phyloP scores from a whole-genome alignment of 768 basidiomycete species.

The Trametes maxima region DNA sequence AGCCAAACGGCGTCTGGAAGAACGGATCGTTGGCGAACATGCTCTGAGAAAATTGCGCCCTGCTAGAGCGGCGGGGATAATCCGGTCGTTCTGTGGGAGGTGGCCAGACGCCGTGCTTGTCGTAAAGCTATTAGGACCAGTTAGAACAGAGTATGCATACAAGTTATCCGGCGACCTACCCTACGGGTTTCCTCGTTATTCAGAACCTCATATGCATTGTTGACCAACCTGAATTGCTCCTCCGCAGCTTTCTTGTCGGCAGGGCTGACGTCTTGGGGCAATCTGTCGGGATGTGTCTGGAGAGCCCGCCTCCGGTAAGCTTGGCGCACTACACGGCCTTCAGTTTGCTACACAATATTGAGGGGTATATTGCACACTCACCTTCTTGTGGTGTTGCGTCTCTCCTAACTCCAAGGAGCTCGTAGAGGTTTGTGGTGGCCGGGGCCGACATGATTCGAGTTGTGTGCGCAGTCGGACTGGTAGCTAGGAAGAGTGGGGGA shows the following conservation, averaged over 20 bases:
- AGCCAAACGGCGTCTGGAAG: constrained; percentile 40
- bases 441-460: neutral
- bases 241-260: constrained; percentile 62
- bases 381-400: constrained; percentile 67
- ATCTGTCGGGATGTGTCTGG: constrained; percentile 75
- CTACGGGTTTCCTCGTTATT: constrained; percentile 60
- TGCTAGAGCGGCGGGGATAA: constrained; percentile 13
- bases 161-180: constrained; percentile 34
- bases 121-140: constrained; percentile 53
- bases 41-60: constrained; percentile 15
- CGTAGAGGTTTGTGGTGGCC: constrained; percentile 49
- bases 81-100: constrained; percentile 41
- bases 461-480: neutral
- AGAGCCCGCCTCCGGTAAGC: constrained; percentile 78
- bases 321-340: constrained; percentile 57
- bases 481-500: neutral
- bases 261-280: constrained; percentile 54
- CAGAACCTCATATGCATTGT: constrained; percentile 78
- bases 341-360: neutral
- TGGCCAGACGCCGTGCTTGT: constrained; percentile 74
- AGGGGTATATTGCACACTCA: constrained; percentile 36
- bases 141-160: too few species aligned
- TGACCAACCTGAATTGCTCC: constrained; percentile 67
- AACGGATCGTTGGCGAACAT: constrained; percentile 48
- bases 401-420: constrained; percentile 53